These are phyloP conservation scores for Bacidia gigantensis DNA, from an alignment of 495 filamentous ascomycete species.

Conservation along the genomic window DNA sequence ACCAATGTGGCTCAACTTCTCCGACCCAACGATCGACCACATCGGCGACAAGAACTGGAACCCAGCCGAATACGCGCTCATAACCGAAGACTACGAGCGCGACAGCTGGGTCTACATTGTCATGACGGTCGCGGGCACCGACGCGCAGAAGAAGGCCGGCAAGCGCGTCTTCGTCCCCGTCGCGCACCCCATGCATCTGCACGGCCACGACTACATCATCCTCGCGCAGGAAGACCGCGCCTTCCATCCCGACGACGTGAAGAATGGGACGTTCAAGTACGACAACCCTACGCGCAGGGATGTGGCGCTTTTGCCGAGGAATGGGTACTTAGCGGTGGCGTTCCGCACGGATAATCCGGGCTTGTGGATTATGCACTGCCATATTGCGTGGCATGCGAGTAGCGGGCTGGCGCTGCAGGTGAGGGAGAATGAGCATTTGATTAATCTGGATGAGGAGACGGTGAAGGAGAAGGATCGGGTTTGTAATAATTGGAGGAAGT, in stretches of 20 bases:
- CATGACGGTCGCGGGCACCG: constrained; percentile 5
- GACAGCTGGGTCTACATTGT: constrained; percentile 16
- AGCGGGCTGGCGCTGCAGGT: constrained; percentile 36
- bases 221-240: constrained; percentile 18
- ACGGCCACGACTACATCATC: constrained; percentile 28
- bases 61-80: constrained; percentile 10
- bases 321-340: constrained; percentile 36
- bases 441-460: constrained; percentile 1
- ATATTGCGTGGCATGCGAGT: constrained; percentile 35
- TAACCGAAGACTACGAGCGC: constrained; percentile 9
- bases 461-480: constrained; percentile 7
- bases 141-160: constrained; percentile 3
- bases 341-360: constrained; percentile 25
- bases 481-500: constrained; percentile 10
- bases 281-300: constrained; percentile 39
- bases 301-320: constrained; percentile 32
- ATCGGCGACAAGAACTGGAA: constrained; percentile 8
- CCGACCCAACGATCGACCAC: constrained; percentile 15
- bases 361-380: constrained; percentile 15
- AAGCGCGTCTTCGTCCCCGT: constrained; percentile 14
- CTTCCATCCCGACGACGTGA: constrained; percentile 17
- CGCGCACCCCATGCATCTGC: constrained; percentile 25
- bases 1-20: constrained; percentile 18
- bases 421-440: constrained; percentile 25
- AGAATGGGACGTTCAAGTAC: constrained; percentile 22